Conservation (phyloP, 495 filamentous ascomycete species). For the Xylaria scruposa region DNA sequence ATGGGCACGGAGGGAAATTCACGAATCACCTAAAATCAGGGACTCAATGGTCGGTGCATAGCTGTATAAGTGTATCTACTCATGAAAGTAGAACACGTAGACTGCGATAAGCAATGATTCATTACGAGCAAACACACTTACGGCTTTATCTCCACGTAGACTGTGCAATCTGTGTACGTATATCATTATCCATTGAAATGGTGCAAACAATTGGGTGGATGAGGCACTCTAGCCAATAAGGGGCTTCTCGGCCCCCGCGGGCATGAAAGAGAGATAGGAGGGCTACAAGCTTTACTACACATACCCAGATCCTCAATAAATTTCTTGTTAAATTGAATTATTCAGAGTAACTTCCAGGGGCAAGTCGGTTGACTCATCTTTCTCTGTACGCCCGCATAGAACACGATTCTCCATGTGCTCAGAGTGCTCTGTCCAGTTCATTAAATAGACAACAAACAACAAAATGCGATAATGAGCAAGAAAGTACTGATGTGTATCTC, state of each 20-base stretch:
- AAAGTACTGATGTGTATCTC: background rate
- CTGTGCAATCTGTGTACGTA: background rate
- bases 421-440: background rate
- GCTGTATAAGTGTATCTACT: conserved; percentile 28
- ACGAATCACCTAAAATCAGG: conserved; percentile 26
- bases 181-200: background rate
- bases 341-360: background rate
- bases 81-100: conserved; percentile 18
- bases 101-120: conserved; percentile 35
- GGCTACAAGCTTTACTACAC: background rate
- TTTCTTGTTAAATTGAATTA: background rate
- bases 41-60: conserved; percentile 31
- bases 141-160: background rate
- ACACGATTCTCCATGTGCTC: background rate
- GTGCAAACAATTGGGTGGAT: background rate
- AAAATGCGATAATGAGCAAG: background rate
- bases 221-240: background rate
- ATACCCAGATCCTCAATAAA: background rate
- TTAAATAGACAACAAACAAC: background rate
- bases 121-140: conserved; percentile 23
- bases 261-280: background rate
- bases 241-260: background rate
- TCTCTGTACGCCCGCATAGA: too few relatives aligned
- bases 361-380: too few relatives aligned
- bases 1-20: conserved; percentile 36